Percentiles rank a stretch among this genome's conserved stretches.
Conservation (phyloP, 352 stramenopile genomes). For the Sclerospora graminicola region DNA sequence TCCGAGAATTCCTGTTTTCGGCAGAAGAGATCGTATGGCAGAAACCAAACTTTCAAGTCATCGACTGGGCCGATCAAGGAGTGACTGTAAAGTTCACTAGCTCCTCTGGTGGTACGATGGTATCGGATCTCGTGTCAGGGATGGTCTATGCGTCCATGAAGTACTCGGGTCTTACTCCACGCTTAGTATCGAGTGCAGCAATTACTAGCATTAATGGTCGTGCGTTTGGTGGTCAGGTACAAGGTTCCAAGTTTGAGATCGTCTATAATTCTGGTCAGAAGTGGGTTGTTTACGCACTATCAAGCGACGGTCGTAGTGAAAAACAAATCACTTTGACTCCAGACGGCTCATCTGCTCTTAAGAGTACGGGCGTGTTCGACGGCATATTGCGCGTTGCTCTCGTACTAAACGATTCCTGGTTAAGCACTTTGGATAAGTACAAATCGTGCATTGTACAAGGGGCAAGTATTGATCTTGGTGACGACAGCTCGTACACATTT, state of each 20-base stretch:
- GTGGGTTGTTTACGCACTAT: conserved; percentile 49
- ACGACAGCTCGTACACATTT: conserved; percentile 39
- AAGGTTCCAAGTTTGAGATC: conserved; percentile 37
- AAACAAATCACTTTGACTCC: conserved; percentile 31
- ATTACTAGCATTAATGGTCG: conserved; percentile 42
- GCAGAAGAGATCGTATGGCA: conserved; percentile 30
- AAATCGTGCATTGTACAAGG: conserved; percentile 40
- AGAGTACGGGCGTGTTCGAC: conserved; percentile 25
- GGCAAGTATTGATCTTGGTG: conserved; percentile 26
- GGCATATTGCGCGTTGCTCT: conserved; percentile 39
- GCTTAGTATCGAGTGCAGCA: conserved; percentile 24
- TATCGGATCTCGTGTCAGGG: conserved; percentile 45
- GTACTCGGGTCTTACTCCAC: conserved; percentile 35
- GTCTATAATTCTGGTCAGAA: conserved; percentile 42
- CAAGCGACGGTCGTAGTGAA: conserved; percentile 24
- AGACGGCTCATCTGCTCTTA: conserved; percentile 28
- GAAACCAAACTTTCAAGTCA: conserved; percentile 39
- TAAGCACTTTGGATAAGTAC: conserved; percentile 33
- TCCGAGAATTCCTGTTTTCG: conserved; percentile 43
- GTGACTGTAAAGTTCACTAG: conserved; percentile 37
- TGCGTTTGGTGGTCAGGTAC: conserved; percentile 12
- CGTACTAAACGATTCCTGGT: conserved; percentile 25
- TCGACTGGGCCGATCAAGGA: conserved; percentile 45
- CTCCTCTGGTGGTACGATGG: conserved; percentile 20
- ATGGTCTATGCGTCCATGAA: conserved; percentile 49